Percentiles rank a stretch among this genome's conserved stretches.
These are phyloP conservation scores for Thielaviopsis musarum DNA, from an alignment of 2,329 filamentous ascomycete species.

Conservation along the genomic window DNA sequence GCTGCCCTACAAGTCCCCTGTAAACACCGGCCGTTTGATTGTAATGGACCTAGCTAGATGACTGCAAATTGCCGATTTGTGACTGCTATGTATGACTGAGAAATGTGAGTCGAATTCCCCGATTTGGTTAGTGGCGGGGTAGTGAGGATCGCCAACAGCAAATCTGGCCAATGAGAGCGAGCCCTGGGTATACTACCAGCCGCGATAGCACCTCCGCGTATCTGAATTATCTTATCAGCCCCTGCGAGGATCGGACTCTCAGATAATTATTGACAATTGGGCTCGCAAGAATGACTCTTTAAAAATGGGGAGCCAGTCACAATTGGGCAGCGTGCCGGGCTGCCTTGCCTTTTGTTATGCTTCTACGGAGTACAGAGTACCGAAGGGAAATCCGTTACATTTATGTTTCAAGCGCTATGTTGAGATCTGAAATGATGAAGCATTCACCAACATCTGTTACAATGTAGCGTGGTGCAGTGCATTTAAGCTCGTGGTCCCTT, in stretches of 20 bases:
- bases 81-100: slow-evolving; percentile 8
- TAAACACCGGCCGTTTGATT: not conserved
- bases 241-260: too few relatives aligned
- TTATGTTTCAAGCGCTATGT: too few relatives aligned
- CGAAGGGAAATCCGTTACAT: too few relatives aligned
- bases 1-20: not conserved
- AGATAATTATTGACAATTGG: not conserved
- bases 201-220: too few relatives aligned
- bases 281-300: not conserved
- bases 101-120: slow-evolving; percentile 7
- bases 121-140: slow-evolving; percentile 9
- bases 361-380: too few relatives aligned
- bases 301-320: not conserved
- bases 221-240: not conserved
- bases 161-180: not conserved
- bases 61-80: too few relatives aligned
- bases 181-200: too few relatives aligned
- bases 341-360: too few relatives aligned
- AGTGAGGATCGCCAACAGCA: slow-evolving; percentile 1
- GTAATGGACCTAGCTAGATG: not conserved
- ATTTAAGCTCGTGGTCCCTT: not conserved
- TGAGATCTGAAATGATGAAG: too few relatives aligned
- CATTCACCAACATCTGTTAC: too few relatives aligned
- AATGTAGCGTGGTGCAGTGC: too few relatives aligned
- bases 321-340: too few relatives aligned